Conservation (phyloP, 2,329 filamentous ascomycete genomes). For the Pestalotiopsis sp. region DNA sequence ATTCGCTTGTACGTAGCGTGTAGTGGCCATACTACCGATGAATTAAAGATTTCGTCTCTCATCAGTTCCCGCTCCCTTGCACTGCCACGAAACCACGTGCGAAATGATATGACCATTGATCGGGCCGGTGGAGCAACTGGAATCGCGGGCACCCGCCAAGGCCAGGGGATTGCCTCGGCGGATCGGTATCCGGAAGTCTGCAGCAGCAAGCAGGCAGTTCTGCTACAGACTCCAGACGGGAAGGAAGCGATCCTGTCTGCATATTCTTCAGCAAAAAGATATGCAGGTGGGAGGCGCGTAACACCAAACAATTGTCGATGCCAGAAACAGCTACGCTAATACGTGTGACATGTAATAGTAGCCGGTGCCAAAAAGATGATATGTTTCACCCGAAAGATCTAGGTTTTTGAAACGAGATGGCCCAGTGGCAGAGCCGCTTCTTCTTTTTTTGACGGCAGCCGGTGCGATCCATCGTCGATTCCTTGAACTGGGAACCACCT, state of each 20-base stretch:
- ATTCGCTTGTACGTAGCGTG: neutral
- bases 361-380: too few relatives aligned
- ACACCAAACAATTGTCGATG: too few relatives aligned
- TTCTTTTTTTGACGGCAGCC: too few relatives aligned
- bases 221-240: neutral
- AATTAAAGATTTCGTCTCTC: neutral
- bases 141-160: neutral
- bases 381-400: too few relatives aligned
- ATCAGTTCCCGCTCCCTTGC: neutral
- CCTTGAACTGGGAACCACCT: neutral
- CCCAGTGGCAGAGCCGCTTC: too few relatives aligned
- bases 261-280: too few relatives aligned
- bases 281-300: too few relatives aligned
- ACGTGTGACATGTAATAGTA: too few relatives aligned
- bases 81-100: neutral
- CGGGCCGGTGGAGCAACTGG: neutral
- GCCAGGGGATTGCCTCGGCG: neutral
- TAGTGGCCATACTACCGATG: neutral
- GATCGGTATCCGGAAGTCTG: neutral
- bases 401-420: too few relatives aligned
- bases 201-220: neutral
- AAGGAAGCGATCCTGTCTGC: too few relatives aligned
- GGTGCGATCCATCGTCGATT: too few relatives aligned
- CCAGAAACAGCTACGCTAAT: too few relatives aligned
- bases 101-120: neutral